Evolutionary conservation across 2,329 filamentous ascomycete species (phyloP).

Genomic region (Cryphonectria nitschkei): DNA sequence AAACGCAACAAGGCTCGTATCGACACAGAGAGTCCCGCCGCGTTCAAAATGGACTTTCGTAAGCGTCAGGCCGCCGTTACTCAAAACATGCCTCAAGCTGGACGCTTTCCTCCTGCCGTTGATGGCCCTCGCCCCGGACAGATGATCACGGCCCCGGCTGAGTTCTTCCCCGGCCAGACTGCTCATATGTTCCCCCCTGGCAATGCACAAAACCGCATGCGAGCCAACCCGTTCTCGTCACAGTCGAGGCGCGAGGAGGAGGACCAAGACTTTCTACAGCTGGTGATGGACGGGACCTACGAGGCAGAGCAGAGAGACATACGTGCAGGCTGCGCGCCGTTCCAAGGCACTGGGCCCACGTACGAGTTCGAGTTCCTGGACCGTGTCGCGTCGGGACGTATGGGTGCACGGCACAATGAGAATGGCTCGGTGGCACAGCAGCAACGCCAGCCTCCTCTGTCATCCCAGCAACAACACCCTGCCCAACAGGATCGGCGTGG

Average conservation of each 20-base stretch:
- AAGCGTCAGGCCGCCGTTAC: neutral
- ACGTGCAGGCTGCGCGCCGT: neutral
- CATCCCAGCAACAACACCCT: neutral
- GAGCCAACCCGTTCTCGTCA: neutral
- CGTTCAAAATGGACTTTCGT: neutral
- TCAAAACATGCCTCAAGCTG: neutral
- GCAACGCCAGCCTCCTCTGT: neutral
- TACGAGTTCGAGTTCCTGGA: constrained; percentile 9
- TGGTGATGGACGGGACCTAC: neutral
- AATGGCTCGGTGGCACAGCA: neutral
- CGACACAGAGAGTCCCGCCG: neutral
- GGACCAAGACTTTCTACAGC: neutral
- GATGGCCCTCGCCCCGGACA: neutral
- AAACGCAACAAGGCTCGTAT: neutral
- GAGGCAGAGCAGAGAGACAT: neutral
- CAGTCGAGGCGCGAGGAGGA: neutral
- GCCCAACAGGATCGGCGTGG: neutral
- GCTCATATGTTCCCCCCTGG: neutral
- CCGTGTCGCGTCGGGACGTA: constrained; percentile 3
- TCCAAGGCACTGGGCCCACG: neutral
- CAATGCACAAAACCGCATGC: neutral
- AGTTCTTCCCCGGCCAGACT: neutral
- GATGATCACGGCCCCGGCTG: neutral
- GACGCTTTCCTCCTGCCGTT: neutral
- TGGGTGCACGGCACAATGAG: neutral